Base-by-base conservation (phyloP, 345 rosid genomes). In the Raphanus raphanistrum region DNA sequence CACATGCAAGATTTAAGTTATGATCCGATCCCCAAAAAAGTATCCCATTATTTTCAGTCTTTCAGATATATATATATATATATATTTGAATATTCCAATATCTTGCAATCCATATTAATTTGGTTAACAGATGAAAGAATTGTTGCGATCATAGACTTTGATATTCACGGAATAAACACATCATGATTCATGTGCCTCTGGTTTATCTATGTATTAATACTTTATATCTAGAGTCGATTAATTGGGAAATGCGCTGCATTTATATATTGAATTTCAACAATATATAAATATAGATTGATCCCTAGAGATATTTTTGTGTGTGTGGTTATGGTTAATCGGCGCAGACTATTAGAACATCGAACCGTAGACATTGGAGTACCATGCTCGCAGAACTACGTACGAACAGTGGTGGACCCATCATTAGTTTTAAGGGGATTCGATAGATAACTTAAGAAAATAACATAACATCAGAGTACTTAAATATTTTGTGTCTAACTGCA, bases 81-180 rank as follows among this genome's bases (percentile, higher is more conserved):
- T 43, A 43, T 43, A 43, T 43, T 11, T 16, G 35, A 61, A n/a
- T 61, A 32, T 33, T 9, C n/a, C 21, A 63, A 33, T 33, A 35
- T 64, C 63, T 25, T 25, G 63, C 64, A 55, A 10, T 66, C 50
- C 28, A 31, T 60, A 60, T 59, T 59, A 28, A 12, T 75, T 27
- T 27, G 13, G n/a, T 17, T 27, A 5, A 28, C 13, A 66, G 28
- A 55, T 55, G 12, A 57, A 15, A 28, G n/a, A 58, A 67, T 58
- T 66, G 73, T 17, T 43, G 67, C 33, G 54, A 76, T 60, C 63
- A 45, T 75, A 68, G 29, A 45, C 38, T 59, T 31, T 43, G 68
- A 31, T 76, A 76, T 68, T 68, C 54, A 68, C 26, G 66, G 13
- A 58, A 25, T 41, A 71, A 58, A 43, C 62, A 68, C 79, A 60